Evolutionary conservation across 2,329 filamentous ascomycete species (phyloP).

Genomic region (Botrytis fragariae): DNA sequence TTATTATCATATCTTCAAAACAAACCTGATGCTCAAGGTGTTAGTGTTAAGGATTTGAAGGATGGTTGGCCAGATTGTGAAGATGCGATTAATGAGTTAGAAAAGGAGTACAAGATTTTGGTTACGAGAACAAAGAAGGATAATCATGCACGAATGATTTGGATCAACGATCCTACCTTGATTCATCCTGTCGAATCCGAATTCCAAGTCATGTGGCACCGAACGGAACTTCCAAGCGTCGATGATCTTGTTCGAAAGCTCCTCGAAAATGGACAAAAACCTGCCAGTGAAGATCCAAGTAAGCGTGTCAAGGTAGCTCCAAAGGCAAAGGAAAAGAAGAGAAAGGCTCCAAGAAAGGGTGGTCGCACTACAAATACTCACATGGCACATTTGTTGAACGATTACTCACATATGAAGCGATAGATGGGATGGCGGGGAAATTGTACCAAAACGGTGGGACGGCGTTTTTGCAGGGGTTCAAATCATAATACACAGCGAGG

Average conservation of each 20-base stretch:
- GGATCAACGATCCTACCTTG: slow-evolving; percentile 81
- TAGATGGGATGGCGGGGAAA: neutral
- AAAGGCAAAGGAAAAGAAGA: slow-evolving; percentile 41
- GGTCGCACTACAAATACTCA: slow-evolving; percentile 40
- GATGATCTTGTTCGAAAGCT: slow-evolving; percentile 43
- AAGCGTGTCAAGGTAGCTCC: slow-evolving; percentile 39
- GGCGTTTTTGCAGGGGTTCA: neutral
- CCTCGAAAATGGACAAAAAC: slow-evolving; percentile 41
- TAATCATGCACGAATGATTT: slow-evolving; percentile 79
- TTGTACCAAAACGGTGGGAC: slow-evolving; percentile 7
- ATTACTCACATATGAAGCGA: slow-evolving; percentile 36
- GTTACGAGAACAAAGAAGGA: slow-evolving; percentile 93
- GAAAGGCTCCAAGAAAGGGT: slow-evolving; percentile 38
- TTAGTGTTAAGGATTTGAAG: slow-evolving; percentile 86
- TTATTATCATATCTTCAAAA: slow-evolving; percentile 78
- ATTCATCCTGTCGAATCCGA: slow-evolving; percentile 74
- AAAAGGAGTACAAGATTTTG: slow-evolving; percentile 74
- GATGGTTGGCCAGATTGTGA: slow-evolving; percentile 92
- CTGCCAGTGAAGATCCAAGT: slow-evolving; percentile 41
- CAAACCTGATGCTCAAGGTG: slow-evolving; percentile 75
- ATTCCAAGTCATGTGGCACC: slow-evolving; percentile 81
- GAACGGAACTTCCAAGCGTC: slow-evolving; percentile 62
- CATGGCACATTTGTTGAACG: slow-evolving; percentile 39
- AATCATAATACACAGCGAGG: neutral
- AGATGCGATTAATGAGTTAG: slow-evolving; percentile 72